Base-by-base conservation (phyloP, 495 filamentous ascomycete genomes). In the Penicillium riverlandense region DNA sequence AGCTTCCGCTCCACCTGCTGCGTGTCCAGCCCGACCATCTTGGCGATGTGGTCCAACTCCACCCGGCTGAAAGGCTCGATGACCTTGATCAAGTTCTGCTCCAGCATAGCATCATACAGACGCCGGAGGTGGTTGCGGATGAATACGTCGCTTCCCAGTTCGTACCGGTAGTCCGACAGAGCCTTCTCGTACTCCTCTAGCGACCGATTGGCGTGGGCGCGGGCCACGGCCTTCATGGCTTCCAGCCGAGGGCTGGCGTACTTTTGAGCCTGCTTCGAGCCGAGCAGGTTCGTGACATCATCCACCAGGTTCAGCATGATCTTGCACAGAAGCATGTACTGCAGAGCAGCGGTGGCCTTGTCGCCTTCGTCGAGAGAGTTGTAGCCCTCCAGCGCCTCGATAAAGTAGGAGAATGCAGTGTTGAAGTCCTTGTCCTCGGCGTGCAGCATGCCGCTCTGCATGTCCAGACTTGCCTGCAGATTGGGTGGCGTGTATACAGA, bases 241-340 rank as follows among this genome's bases (percentile, higher is more conserved):
- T 98, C 92, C 48, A 98, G 79, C 49, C 86, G 88, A 65, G 86
- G 83, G 43, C 90, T 90, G 16, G 91, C 90, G 64, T 97, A 96
- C 68, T 94, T 92, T 55, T 90, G 78, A 29, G 92, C 92, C 63
- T 95, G 88, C 75, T 98, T 98, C 37, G 86, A 90, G 11, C 83
- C 81, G 79, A 97, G 85, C 42, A 98, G 74, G 56, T 81, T 77
- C 67, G 89, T 90, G 59, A 99, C 91, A 68, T 99, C 92, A 72
- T 96, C 90, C 50, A 80, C 88, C 29, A 91, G 70, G 70, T 99
- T 99, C 49, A 96, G 75, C 92, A 99, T 97, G 71, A 99, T 94
- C 75, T 97, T 96, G 78, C 92, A 97, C 28, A 99, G 81, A 30
- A 99, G 76, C 94, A 99, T 97, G 77, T 99, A 99, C 69, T 99